Base-by-base conservation (phyloP, 768 basidiomycete species). In the Tylopilus felleus region DNA sequence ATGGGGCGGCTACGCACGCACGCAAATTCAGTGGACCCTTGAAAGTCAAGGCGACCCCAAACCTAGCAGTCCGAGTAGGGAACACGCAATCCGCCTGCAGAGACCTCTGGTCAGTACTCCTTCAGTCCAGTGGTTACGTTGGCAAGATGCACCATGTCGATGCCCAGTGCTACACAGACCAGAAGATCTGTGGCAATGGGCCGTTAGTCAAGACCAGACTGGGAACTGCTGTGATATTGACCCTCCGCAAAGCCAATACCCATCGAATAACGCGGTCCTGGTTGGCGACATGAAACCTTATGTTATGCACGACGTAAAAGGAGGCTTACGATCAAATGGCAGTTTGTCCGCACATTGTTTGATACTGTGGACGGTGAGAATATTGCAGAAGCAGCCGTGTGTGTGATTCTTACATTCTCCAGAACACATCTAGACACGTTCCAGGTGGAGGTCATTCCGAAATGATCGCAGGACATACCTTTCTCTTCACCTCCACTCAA, bases 201-300 rank as follows among this genome's bases (percentile, higher is more conserved):
- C 14, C n/a, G 23, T 47, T 19, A 47, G 36, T 29, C 43, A 46
- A 41, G 28, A 31, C 27, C 14, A 31, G 7, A 52, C 42, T 19
- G 8, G 35, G 44, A 46, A 45, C 17, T 25, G 46, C 19, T 35
- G 41, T 31, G 39, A 49, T 40, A 62, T 57, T 35, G 56, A 90
- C 90, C 90, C 82, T 95, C 93, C 27, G 92, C 91, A 69, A 92
- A 94, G 9, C 93, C 92, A 40, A 95, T 81, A 2, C 92, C 93
- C 93, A 96, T 96, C 5, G 87, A 85, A 72, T 95, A 96, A 59
- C 92, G 80, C 9, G 93, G 92, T 42, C 90, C 90, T 92, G 55
- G 50, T 33, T 13, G 38, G 46, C 47, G 31, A 27, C 28, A 54
- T 70, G 45, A 66, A 49, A 45, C 38, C 40, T 33, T 38, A 19